Percentiles rank a stretch among this genome's conserved stretches.
Evolutionary conservation across 1,139 yeast species (phyloP).

Genomic region (Scheffersomyces insectosa): DNA sequence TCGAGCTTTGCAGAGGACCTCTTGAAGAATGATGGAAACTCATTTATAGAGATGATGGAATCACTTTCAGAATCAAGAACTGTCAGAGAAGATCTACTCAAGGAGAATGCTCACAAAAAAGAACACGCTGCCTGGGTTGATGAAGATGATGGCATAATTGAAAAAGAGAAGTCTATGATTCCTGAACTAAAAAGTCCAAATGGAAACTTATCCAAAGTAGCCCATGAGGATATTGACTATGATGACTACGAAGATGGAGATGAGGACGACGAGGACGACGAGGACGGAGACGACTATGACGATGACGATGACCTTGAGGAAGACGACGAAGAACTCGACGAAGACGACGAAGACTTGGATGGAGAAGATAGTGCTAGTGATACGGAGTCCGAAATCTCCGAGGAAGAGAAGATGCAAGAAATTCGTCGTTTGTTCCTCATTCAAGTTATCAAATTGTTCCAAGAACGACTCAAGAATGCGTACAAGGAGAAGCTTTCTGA

Average conservation of each 20-base stretch:
- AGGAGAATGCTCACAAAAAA: slow-evolving; percentile 11
- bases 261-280: slow-evolving; percentile 23
- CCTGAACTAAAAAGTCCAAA: neutral
- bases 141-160: slow-evolving; percentile 19
- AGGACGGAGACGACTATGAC: slow-evolving; percentile 25
- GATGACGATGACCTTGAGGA: slow-evolving; percentile 28
- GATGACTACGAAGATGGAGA: slow-evolving; percentile 17
- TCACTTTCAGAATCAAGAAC: slow-evolving; percentile 60
- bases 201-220: slow-evolving; percentile 1
- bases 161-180: neutral
- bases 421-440: slow-evolving; percentile 75
- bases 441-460: slow-evolving; percentile 73
- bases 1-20: slow-evolving; percentile 77
- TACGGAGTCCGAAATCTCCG: slow-evolving; percentile 50
- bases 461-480: slow-evolving; percentile 67
- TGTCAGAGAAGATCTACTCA: slow-evolving; percentile 45
- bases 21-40: slow-evolving; percentile 69
- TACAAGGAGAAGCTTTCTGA: slow-evolving; percentile 74
- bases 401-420: slow-evolving; percentile 71
- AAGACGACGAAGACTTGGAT: slow-evolving; percentile 31
- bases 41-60: slow-evolving; percentile 78
- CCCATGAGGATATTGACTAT: slow-evolving; percentile 3
- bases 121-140: slow-evolving; percentile 20
- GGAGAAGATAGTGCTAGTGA: slow-evolving; percentile 28
- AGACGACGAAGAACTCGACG: slow-evolving; percentile 34